These are phyloP conservation scores for Ustilago esculenta DNA, from an alignment of 1,284 basidiomycete genomes.

Conservation along the genomic window DNA sequence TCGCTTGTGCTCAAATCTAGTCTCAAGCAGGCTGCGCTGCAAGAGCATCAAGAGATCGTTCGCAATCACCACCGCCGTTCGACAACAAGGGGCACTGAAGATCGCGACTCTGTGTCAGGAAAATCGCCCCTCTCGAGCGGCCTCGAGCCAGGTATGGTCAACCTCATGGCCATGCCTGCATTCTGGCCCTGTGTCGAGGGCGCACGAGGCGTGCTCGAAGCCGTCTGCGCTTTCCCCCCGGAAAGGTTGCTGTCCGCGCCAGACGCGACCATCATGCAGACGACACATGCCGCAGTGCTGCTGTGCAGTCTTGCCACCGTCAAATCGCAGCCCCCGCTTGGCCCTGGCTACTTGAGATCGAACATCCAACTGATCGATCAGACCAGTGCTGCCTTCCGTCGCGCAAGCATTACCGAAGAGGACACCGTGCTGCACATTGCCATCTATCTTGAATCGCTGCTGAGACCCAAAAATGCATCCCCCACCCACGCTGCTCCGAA, in stretches of 20 bases:
- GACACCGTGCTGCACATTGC: slow-evolving; percentile 46
- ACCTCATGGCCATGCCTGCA: slow-evolving; percentile 46
- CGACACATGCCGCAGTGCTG: slow-evolving; percentile 43
- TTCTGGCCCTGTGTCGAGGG: slow-evolving; percentile 51
- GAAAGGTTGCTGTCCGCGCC: slow-evolving; percentile 29
- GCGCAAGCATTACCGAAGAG: slow-evolving; percentile 37
- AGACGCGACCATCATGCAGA: slow-evolving; percentile 40
- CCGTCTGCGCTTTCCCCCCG: slow-evolving; percentile 32
- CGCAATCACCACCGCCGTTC: slow-evolving; percentile 42
- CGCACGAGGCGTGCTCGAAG: slow-evolving; percentile 37
- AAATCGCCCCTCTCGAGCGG: slow-evolving; percentile 26
- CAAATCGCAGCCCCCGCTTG: slow-evolving; percentile 38
- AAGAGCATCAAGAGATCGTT: slow-evolving; percentile 45
- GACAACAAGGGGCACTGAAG: slow-evolving; percentile 36
- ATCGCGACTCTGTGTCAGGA: slow-evolving; percentile 35
- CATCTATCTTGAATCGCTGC: slow-evolving; percentile 36
- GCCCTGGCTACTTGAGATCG: slow-evolving; percentile 35
- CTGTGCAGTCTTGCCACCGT: slow-evolving; percentile 45
- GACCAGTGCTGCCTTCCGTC: slow-evolving; percentile 34
- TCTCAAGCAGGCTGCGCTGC: slow-evolving; percentile 41
- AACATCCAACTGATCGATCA: slow-evolving; percentile 46
- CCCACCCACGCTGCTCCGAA: slow-evolving; percentile 6
- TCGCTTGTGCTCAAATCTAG: slow-evolving; percentile 47
- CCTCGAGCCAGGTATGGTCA: slow-evolving; percentile 36
- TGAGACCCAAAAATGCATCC: slow-evolving; percentile 35